These are phyloP conservation scores for Jacaranda mimosifolia DNA, from an alignment of 257 asterid species.

Conservation along the genomic window DNA sequence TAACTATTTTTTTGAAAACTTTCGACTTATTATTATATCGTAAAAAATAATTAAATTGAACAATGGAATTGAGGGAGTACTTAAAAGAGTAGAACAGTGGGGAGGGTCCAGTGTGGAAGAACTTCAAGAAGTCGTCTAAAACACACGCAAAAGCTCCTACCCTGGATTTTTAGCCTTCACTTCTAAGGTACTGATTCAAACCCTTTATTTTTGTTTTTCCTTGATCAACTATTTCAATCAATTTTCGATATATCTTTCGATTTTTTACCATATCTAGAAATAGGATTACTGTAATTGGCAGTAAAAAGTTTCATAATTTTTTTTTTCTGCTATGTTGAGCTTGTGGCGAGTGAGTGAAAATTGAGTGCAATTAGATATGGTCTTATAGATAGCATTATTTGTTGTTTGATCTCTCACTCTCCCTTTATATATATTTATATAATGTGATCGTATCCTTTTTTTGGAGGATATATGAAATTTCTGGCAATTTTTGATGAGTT, in stretches of 20 bases:
- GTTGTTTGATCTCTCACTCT: not conserved
- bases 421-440: too few relatives aligned
- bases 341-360: slow-evolving; percentile 17
- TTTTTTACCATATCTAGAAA: not conserved
- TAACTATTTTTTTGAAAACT: too few relatives aligned
- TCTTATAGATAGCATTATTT: not conserved
- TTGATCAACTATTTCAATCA: not conserved
- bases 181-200: slow-evolving; percentile 23
- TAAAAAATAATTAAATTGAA: too few relatives aligned
- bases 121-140: not conserved
- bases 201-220: not conserved
- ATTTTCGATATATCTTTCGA: not conserved
- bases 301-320: not conserved
- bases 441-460: too few relatives aligned
- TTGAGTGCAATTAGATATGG: slow-evolving; percentile 5
- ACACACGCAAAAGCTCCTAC: not conserved
- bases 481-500: not conserved
- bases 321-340: slow-evolving; percentile 7
- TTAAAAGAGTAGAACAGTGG: not conserved
- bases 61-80: too few relatives aligned
- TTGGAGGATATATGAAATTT: slow-evolving; percentile 9
- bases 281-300: not conserved
- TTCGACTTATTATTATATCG: too few relatives aligned
- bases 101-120: not conserved
- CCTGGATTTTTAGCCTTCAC: slow-evolving; percentile 20